Conservation (phyloP, 2,329 filamentous ascomycete genomes). For the Drechslerella coelobrocha region DNA sequence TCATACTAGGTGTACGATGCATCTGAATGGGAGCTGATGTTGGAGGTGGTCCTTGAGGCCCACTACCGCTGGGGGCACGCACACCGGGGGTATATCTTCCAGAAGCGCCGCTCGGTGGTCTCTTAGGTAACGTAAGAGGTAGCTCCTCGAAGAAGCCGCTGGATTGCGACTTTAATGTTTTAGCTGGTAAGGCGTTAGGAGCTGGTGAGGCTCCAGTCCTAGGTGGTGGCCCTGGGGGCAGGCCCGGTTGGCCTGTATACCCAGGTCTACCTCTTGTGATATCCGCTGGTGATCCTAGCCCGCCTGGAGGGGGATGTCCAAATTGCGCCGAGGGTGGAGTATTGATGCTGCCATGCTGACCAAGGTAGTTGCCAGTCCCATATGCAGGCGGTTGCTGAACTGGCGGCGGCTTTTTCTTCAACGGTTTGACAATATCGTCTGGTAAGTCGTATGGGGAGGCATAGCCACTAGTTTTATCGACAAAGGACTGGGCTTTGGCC, state of each 20-base stretch:
- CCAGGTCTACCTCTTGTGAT: conserved; percentile 28
- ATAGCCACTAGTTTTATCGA: conserved; percentile 91
- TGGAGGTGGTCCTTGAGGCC: conserved; percentile 12
- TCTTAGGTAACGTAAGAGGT: conserved; percentile 25
- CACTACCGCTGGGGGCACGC: conserved; percentile 15
- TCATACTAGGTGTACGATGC: conserved; percentile 23
- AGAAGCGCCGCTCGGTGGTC: conserved; percentile 24
- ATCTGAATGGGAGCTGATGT: conserved; percentile 21
- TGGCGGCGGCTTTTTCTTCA: conserved; percentile 68
- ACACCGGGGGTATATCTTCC: conserved; percentile 28
- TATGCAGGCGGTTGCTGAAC: conserved; percentile 54
- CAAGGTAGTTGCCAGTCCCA: conserved; percentile 7
- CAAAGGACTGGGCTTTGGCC: conserved; percentile 78
- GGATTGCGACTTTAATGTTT: conserved; percentile 15
- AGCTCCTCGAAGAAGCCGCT: conserved; percentile 44
- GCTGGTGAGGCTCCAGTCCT: conserved; percentile 16
- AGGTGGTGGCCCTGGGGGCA: conserved; percentile 15
- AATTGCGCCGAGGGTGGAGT: conserved; percentile 25
- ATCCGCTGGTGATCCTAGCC: conserved; percentile 34
- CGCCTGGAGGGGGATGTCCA: conserved; percentile 20
- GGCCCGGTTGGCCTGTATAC: conserved; percentile 19
- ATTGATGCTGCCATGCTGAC: conserved; percentile 5
- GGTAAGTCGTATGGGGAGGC: conserved; percentile 93
- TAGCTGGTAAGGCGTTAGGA: conserved; percentile 17
- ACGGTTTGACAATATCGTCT: conserved; percentile 77